Evolutionary conservation across 1,139 yeast genomes (phyloP), one percentile per base, ranked within the genome.

Genomic region (Geotrichum phurueaensis): DNA sequence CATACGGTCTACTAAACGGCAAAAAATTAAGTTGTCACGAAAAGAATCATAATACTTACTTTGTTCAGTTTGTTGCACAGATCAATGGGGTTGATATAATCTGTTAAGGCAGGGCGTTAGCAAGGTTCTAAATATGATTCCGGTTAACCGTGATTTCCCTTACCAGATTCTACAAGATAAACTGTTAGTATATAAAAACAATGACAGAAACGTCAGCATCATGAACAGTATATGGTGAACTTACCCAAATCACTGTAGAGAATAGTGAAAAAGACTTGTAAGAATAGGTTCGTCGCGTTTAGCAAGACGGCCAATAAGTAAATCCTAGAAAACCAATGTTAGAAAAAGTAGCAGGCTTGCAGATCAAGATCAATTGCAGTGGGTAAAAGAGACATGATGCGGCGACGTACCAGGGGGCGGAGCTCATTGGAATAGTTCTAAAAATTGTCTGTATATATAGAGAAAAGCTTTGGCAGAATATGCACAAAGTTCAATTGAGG

Each of bases 11-110:
- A 48, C 7, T 27, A 48, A 12, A n/a, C 2, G n/a, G 15, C 9
- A 22, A 12, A n/a, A 12, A 48, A 18, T 22, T 0, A 48, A 22
- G 13, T 13, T 23, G 36, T 31, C 56, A 53, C 2, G 18, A 18
- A 13, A 10, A 4, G n/a, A 18, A 36, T 25, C 33, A 6, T n/a
- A 27, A 22, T 29, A 69, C 73, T 54, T 65, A 70, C 73, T 36
- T 87, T 86, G 79, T 94, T 94, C 70, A 94, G 84, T 72, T 89
- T 88, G 78, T 90, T 90, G 79, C 99, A 94, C 69, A 94, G 81
- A 75, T 95, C 99, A 73, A 94, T 91, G 58, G 98, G 98, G 75
- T 94, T 94, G 79, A 92, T 90, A 78, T 91, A 92, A 73, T 92
- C 98, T 60, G 39, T n/a, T 25, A 7, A 3, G 47, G n/a, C 6